Percentiles rank a stretch among this genome's conserved stretches.
Conservation (phyloP, 1,139 yeast species). For the Diutina scorzettiae region DNA sequence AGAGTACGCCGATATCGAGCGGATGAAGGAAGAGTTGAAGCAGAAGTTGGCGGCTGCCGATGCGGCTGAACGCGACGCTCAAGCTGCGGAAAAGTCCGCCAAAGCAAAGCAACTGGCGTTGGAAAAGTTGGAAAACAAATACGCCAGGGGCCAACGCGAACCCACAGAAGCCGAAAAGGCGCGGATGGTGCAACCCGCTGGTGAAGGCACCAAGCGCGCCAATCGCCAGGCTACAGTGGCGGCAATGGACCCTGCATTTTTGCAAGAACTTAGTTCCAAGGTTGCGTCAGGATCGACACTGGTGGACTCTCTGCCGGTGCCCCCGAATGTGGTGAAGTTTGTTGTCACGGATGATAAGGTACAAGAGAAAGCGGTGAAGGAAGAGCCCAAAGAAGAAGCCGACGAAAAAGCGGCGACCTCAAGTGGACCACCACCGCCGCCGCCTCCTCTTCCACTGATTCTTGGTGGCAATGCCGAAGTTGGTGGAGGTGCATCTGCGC, state of each 20-base stretch:
- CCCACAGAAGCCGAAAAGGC: constrained; percentile 10
- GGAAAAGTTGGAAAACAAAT: constrained; percentile 35
- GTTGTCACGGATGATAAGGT: constrained; percentile 9
- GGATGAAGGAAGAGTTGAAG: constrained; percentile 31
- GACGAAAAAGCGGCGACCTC: background rate
- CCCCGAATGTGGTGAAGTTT: constrained; percentile 20
- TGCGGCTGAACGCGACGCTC: background rate
- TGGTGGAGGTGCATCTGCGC: constrained; percentile 7
- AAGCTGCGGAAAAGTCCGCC: background rate
- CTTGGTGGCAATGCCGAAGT: constrained; percentile 2
- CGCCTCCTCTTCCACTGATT: constrained; percentile 7
- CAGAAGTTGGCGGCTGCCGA: constrained; percentile 3
- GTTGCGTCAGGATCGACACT: constrained; percentile 16
- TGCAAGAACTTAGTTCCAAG: constrained; percentile 45
- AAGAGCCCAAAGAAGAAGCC: background rate
- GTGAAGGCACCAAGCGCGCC: constrained; percentile 14
- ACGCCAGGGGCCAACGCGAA: constrained; percentile 29
- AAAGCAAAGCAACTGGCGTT: constrained; percentile 8
- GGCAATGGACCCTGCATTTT: constrained; percentile 40
- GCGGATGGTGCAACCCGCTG: constrained; percentile 7
- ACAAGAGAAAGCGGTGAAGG: constrained; percentile 7
- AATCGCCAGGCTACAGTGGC: constrained; percentile 25
- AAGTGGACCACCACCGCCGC: constrained; percentile 6
- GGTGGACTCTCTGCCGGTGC: background rate
- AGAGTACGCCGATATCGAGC: constrained; percentile 35